Conservation (phyloP, 2,329 filamentous ascomycete species). For the Calonectria leucothoes region DNA sequence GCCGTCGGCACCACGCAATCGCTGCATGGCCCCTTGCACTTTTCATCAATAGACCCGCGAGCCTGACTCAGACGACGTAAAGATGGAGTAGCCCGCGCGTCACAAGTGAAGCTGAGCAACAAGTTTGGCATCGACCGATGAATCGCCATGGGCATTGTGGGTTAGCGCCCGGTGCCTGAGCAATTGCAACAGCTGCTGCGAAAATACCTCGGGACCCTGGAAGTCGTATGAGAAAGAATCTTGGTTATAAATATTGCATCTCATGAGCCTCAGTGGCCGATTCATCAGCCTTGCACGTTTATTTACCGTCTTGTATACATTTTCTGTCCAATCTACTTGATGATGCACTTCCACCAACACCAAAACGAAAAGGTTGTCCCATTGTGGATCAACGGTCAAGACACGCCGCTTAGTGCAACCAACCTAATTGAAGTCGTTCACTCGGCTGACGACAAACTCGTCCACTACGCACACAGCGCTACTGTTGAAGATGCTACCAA, state of each 20-base stretch:
- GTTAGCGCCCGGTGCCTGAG: too few relatives aligned
- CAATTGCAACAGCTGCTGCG: too few relatives aligned
- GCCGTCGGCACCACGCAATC: not conserved
- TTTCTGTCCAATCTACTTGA: not conserved
- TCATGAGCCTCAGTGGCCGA: too few relatives aligned
- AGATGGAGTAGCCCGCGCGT: not conserved
- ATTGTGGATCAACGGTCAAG: not conserved
- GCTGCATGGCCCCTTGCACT: not conserved
- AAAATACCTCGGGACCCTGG: too few relatives aligned
- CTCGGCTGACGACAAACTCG: not conserved
- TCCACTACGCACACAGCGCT: constrained; percentile 8
- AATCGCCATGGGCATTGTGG: too few relatives aligned
- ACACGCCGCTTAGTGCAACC: not conserved
- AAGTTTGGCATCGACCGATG: not conserved
- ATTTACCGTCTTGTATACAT: too few relatives aligned
- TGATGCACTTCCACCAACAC: not conserved
- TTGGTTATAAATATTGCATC: too few relatives aligned
- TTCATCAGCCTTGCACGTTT: too few relatives aligned
- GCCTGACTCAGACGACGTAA: not conserved
- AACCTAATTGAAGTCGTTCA: not conserved
- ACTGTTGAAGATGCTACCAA: not conserved
- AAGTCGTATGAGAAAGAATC: too few relatives aligned
- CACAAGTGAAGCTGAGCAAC: not conserved
- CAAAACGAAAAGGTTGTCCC: not conserved
- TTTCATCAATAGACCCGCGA: not conserved